These are phyloP conservation scores for Blastobotrys muscicola DNA, from an alignment of 805 yeast species.

Conservation along the genomic window DNA sequence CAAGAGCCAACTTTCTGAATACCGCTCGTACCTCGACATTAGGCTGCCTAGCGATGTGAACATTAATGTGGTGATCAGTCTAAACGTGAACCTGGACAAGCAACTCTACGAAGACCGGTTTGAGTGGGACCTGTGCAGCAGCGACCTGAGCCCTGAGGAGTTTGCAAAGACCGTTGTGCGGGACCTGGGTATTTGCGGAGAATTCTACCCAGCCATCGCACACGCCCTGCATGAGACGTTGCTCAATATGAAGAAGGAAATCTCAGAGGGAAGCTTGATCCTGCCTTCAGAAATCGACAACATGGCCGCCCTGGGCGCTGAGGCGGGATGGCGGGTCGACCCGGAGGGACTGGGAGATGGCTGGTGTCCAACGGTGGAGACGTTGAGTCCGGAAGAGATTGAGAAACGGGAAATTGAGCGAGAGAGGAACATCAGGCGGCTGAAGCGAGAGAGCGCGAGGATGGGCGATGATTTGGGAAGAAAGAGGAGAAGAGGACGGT, in stretches of 20 bases:
- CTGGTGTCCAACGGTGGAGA: constrained; percentile 86
- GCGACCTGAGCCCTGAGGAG: constrained; percentile 59
- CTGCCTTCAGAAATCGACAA: constrained; percentile 43
- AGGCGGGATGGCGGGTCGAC: constrained; percentile 63
- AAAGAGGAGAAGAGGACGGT: neutral
- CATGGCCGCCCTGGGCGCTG: constrained; percentile 51
- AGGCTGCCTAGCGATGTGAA: constrained; percentile 59
- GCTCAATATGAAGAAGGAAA: constrained; percentile 68
- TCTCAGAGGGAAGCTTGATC: constrained; percentile 49
- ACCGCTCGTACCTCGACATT: constrained; percentile 50
- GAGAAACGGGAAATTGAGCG: constrained; percentile 92
- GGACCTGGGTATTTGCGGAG: constrained; percentile 77
- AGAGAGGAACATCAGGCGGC: constrained; percentile 81
- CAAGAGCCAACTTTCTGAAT: constrained; percentile 72
- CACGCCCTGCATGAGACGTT: constrained; percentile 78
- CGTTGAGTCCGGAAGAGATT: constrained; percentile 82
- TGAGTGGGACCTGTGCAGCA: constrained; percentile 72
- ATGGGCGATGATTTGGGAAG: constrained; percentile 41
- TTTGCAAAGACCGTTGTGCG: constrained; percentile 76
- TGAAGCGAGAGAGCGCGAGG: constrained; percentile 83
- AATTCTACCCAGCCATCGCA: constrained; percentile 83
- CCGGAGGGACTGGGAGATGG: constrained; percentile 65
- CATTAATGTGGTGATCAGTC: constrained; percentile 66
- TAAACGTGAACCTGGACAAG: constrained; percentile 75
- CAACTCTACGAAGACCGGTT: constrained; percentile 82